phyloP scores from a whole-genome alignment of 345 rosid species.

The sweet orange (Citrus sinensis) region DVS_A1.0 CM039167.1:28438001-28438500 shows the following conservation, averaged over 20 bases:
- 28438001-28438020: background rate
- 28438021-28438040: no score
- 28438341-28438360: constrained; percentile 6
- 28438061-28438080: background rate
- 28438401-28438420: background rate
- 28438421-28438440: background rate
- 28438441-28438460: background rate
- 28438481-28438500: background rate
- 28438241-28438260: constrained; percentile 42
- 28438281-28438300: background rate
- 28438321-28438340: background rate
- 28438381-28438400: background rate
- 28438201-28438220: constrained; percentile 98
- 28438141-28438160: constrained; percentile 15
- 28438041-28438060: background rate
- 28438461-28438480: background rate
- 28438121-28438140: background rate
- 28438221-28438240: constrained; percentile 68
- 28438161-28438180: constrained; percentile 85
- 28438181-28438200: constrained; percentile 74
- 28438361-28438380: background rate
- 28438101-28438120: background rate
- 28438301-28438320: background rate
- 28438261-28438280: background rate
- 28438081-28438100: background rate